Conservation (phyloP, 2,329 filamentous ascomycete species). For the Beauveria asiatica region DNA sequence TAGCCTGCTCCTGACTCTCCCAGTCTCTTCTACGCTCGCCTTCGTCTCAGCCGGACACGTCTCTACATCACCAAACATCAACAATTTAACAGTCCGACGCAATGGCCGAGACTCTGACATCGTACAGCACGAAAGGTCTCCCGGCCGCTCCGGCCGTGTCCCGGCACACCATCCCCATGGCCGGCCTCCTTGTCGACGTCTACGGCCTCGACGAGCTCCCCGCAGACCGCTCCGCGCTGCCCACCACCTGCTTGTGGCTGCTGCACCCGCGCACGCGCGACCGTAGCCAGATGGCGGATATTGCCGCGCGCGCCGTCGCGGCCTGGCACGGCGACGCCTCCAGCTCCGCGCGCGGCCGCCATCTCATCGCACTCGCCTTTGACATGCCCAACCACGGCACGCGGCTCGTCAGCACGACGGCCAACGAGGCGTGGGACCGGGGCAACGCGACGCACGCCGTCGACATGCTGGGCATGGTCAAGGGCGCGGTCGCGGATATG, state of each 20-base stretch:
- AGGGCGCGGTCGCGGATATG: slow-evolving; percentile 66
- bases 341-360: slow-evolving; percentile 29
- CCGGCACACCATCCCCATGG: slow-evolving; percentile 58
- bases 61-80: neutral
- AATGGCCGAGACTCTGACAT: neutral
- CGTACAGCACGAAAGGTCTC: slow-evolving; percentile 27
- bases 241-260: slow-evolving; percentile 79
- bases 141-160: slow-evolving; percentile 46
- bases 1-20: neutral
- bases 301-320: slow-evolving; percentile 61
- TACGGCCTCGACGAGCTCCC: slow-evolving; percentile 73
- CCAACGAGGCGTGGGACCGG: slow-evolving; percentile 70
- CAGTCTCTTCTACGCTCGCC: neutral
- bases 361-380: slow-evolving; percentile 74
- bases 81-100: neutral
- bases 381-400: slow-evolving; percentile 91
- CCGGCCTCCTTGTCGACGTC: slow-evolving; percentile 69
- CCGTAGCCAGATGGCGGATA: slow-evolving; percentile 64
- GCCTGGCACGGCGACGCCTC: slow-evolving; percentile 50
- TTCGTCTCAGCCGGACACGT: neutral
- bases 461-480: slow-evolving; percentile 81
- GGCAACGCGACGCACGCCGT: slow-evolving; percentile 77
- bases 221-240: slow-evolving; percentile 29
- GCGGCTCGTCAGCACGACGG: slow-evolving; percentile 54
- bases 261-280: slow-evolving; percentile 70